Base-by-base conservation (phyloP, 1,139 yeast genomes). In the Yamadazyma buinensis region DNA sequence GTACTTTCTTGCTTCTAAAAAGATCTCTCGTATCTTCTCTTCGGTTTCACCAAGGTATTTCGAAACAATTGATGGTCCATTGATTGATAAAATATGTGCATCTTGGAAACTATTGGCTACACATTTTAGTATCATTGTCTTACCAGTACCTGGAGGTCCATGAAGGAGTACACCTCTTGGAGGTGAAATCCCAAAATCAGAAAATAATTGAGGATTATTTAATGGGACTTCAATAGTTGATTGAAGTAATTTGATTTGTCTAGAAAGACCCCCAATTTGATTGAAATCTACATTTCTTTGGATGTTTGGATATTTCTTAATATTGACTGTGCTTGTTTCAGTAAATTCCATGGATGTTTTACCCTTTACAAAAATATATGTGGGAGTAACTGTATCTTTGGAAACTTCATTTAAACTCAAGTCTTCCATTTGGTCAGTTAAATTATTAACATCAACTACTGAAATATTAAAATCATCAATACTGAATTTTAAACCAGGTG, bases 111-210 rank as follows among this genome's bases (percentile, higher is more conserved):
- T 61, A 35, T 81, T 84, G 0, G 96, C 95, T 10, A 92, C 80
- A 23, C 95, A 84, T 36, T 86, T 71, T 29, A 94, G 64, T 12
- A 92, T 68, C 87, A 90, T 78, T 1, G 97, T 86, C 55, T 92
- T 92, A 36, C 99, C 99, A 0, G 97, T 90, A 1, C 99, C 99
- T 2, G 97, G 95, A 2, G 97, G 95, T 0, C 99, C 99, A 60
- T 90, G 95, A 5, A 92, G 63, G 23, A 92, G 61, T 12, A 94
- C 72, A 4, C 98, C 98, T 37, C 96, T 69, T 2, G 97, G 97
- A 9, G 96, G 94, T 8, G 81, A 71, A 29, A 90, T 84, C n/a
- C 92, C 90, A 63, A 90, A 94, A 36, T 85, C 80, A 7, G 81
- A 69, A 49, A 88, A 92, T 24, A 87, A 61, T 4, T 75, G 71